These are phyloP conservation scores for Malus hybrid DNA, from an alignment of 331 rosid species.

Conservation along the genomic window DNA sequence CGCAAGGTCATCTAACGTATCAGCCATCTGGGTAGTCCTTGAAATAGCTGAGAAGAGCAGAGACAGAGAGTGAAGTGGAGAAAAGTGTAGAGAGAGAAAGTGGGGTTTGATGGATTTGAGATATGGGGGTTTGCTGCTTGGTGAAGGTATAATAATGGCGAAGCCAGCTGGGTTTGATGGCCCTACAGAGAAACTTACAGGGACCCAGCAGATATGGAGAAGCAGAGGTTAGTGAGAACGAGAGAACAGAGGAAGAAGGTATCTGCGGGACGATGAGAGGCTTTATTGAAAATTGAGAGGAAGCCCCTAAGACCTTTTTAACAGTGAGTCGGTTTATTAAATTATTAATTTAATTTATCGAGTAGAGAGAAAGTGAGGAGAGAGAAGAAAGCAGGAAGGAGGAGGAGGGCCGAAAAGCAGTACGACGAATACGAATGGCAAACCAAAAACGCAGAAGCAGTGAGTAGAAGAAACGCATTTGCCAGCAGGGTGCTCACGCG, in stretches of 20 bases:
- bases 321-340: background rate
- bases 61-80: background rate
- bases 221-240: background rate
- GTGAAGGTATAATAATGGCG: slow-evolving; percentile 35
- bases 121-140: slow-evolving; percentile 13
- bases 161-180: slow-evolving; percentile 17
- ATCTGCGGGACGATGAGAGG: background rate
- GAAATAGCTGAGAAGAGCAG: background rate
- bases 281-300: background rate
- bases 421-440: background rate
- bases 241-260: background rate
- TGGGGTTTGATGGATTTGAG: background rate
- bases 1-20: slow-evolving; percentile 53
- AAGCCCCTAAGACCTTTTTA: slow-evolving; percentile 1
- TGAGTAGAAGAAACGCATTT: background rate
- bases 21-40: too few species aligned
- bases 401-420: background rate
- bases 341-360: background rate
- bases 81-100: background rate
- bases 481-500: background rate
- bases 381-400: background rate
- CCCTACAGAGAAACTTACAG: slow-evolving; percentile 6
- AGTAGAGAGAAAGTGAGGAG: background rate
- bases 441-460: background rate
- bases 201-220: slow-evolving; percentile 27